Base-by-base conservation (phyloP, 2,329 filamentous ascomycete genomes). In the Exophiala mesophila region DNA sequence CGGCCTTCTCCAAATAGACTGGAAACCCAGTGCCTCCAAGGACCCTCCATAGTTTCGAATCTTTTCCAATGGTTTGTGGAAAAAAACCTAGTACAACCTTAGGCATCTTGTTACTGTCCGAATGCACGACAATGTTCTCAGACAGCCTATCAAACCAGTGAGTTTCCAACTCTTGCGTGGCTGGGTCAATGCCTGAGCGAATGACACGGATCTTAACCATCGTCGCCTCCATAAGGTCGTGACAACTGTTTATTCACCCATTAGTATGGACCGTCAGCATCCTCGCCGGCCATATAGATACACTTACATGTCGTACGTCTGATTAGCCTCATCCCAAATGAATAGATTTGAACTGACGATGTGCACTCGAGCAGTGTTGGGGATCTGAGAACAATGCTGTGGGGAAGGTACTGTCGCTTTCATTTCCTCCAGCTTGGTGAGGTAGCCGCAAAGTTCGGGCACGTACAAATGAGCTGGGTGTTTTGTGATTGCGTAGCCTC, bases 11-110 rank as follows among this genome's bases (percentile, higher is more conserved):
- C 9, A 40, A 30, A 12, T 21, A 40, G 12, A 32, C 28, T 5
- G 38, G 28, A 16, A 6, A n/a, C 12, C 34, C 34, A 12, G 9
- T 21, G 16, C 29, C 18, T 13, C n/a, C 29, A 3, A 24, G n/a
- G 10, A 19, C 13, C 21, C 17, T 16, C 29, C 38, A 40, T 13
- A 34, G 38, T n/a, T 40, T 40, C 29, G 38, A 40, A 4, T 40
- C 28, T 9, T 15, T 34, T n/a, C 21, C 19, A 21, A 40, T 9
- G 16, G 19, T 34, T 23, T 40, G 38, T 20, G 38, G 38, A 10
- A 40, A 40, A 21, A 40, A 31, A n/a, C 38, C 38, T 5, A 30
- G 23, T 3, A 34, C 38, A 23, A 32, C 38, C n/a, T 17, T 8
- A 5, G 38, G 38, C 2, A 34, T 13, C n/a, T 4, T 12, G 9